Conservation (phyloP, 345 rosid species). For the Corchorus olitorius region DNA sequence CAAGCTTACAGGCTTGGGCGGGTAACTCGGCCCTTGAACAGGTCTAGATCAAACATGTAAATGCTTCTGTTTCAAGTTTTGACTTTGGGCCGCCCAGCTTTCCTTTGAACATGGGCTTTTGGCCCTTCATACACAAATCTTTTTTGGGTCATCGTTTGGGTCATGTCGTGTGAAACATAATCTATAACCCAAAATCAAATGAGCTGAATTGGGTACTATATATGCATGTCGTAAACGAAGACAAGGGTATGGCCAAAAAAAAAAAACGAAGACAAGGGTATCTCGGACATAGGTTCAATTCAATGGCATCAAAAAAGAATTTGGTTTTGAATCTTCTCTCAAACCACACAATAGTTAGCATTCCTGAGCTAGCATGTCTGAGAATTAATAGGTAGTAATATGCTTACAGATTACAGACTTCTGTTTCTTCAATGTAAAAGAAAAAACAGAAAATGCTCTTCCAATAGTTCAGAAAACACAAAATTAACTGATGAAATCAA, state of each 20-base stretch:
- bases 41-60: too few species aligned
- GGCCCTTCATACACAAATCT: too few species aligned
- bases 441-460: neutral
- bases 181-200: neutral
- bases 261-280: neutral
- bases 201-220: too few species aligned
- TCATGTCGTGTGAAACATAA: neutral
- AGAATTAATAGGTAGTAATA: neutral
- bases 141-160: neutral
- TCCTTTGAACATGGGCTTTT: neutral
- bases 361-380: neutral
- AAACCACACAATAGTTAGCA: neutral
- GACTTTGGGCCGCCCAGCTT: neutral
- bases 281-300: neutral
- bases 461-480: neutral
- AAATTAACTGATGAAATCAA: neutral
- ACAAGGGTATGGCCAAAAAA: too few species aligned
- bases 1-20: too few species aligned
- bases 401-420: neutral
- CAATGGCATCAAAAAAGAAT: neutral
- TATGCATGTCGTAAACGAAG: neutral
- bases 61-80: too few species aligned
- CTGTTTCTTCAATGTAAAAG: neutral
- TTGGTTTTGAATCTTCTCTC: neutral
- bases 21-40: too few species aligned